These are phyloP conservation scores for Boletus rex-veris DNA, from an alignment of 768 basidiomycete species.

Conservation along the genomic window DNA sequence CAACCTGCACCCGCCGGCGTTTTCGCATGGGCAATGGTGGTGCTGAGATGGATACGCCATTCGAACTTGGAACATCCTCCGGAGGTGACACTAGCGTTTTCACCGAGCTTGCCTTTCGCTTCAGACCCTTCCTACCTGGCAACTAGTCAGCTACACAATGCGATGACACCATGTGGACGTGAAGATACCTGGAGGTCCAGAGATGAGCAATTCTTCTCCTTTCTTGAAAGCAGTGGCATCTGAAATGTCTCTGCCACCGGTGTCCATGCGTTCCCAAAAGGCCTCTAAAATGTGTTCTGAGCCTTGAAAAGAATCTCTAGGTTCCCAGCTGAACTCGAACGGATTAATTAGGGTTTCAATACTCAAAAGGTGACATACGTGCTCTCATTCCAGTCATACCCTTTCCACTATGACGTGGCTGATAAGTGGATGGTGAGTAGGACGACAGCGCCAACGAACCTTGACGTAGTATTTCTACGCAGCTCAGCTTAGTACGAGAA, in stretches of 20 bases:
- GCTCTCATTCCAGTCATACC: constrained; percentile 49
- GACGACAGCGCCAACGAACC: constrained; percentile 34
- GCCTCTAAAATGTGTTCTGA: constrained; percentile 49
- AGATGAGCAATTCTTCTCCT: constrained; percentile 52
- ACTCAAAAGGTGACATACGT: constrained; percentile 43
- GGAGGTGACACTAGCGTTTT: constrained; percentile 6
- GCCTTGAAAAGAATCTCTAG: constrained; percentile 52
- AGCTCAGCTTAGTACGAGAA: constrained; percentile 13
- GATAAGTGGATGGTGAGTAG: constrained; percentile 1
- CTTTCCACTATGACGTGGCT: constrained; percentile 51
- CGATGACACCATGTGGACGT: not conserved
- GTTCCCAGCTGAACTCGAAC: constrained; percentile 58
- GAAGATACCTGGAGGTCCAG: constrained; percentile 57
- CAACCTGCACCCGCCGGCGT: constrained; percentile 20
- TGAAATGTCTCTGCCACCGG: constrained; percentile 42
- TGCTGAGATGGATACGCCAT: constrained; percentile 15
- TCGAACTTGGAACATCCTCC: constrained; percentile 8
- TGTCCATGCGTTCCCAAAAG: constrained; percentile 38
- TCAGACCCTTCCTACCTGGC: constrained; percentile 18
- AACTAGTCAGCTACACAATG: not conserved
- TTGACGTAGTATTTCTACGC: constrained; percentile 55
- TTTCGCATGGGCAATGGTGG: constrained; percentile 21
- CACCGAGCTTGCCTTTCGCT: constrained; percentile 15
- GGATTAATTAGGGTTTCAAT: constrained; percentile 1
- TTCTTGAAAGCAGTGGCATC: constrained; percentile 48